Base-by-base conservation (phyloP, 2,329 filamentous ascomycete genomes). In the Exophiala alcalophila region DNA sequence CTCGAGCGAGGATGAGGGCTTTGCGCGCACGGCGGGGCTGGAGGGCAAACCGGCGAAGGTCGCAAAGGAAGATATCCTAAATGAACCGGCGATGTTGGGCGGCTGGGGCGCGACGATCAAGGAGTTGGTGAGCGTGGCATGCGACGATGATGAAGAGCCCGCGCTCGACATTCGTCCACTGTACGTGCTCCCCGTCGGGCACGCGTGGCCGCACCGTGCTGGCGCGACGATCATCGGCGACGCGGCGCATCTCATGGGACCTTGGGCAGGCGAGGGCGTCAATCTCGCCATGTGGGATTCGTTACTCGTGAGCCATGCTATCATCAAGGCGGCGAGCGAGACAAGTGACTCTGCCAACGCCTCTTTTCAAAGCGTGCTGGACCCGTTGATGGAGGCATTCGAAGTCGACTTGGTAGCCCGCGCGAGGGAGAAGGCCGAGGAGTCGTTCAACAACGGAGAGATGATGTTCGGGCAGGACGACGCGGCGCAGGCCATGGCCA, bases 201-300 rank as follows among this genome's bases (percentile, higher is more conserved):
- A 25, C 10, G 32, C 25, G 1, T 61, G 56, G 56, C 11, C 49
- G 27, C 53, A 59, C 43, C 35, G 43, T 2, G 12, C 40, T 3
- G 45, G 52, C 12, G 47, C 45, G 6, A 60, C 58, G 1, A 26
- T 61, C 1, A 28, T 61, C 5, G 60, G 60, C 10, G 60, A 62
- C 43, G 58, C 60, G 7, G 58, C 59, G 3, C 58, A 62, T 34
- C 33, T 61, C 15, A 61, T 60, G 57, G 46, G 42, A 9, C 59
- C 58, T 1, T 60, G 47, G 33, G 57, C 55, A 7, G 60, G 58
- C 3, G 52, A 59, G 24, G 58, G 60, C 2, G 60, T 59, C 8
- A 62, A 62, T 28, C 34, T 57, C 9, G 59, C 56, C 4, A 53
- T 62, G 55, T 47, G 36, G 44, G 59, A 62, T 36, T 44, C 58